Evolutionary conservation across 768 basidiomycete species (phyloP), one percentile per base, ranked within the genome.

Genomic region (Termitomyces sp.): DNA sequence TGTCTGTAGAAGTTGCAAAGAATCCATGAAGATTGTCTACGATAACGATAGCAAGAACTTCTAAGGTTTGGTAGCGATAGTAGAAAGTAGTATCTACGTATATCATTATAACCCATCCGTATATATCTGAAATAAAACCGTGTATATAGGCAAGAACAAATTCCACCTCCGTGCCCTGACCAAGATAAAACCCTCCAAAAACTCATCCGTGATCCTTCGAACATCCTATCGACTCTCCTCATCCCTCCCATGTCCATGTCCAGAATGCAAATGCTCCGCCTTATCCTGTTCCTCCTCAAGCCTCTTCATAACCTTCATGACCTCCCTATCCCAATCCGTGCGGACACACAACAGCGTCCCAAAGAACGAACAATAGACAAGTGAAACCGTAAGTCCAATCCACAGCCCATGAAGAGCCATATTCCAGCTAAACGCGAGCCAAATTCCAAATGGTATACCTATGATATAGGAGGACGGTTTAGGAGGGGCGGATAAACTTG

Each of bases 391-490:
- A 40, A 96, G 75, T 16, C 94, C 94, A 48, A 90, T 79, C 95
- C 94, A 97, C 16, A 97, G 80, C 0, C 95, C 95, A 20, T 79
- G 76, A 15, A 97, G 78, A 0, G 78, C 85, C 71, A 84, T 79
- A 40, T 77, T 71, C 12, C 69, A 71, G 55, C 76, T 76, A 76
- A 95, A 94, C 3, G 90, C 80, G 7, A 96, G 85, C 74, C 83
- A 91, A 55, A 94, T 74, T n/a, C 92, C 95, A 49, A 92, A 77
- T 0, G 94, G 94, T 54, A 96, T 89, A 32, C 92, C 88, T 82
- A 54, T n/a, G n/a, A n/a, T 15, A n/a, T 18, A 44, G 11, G 33
- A 58, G n/a, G 2, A 45, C n/a, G 54, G 52, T 60, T 54, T 42
- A 55, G 58, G 52, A 58, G 8, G 11, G 15, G 45, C 40, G 5